Evolutionary conservation across 2,329 filamentous ascomycete species (phyloP).

Genomic region (Pseudogymnoascus sp.): DNA sequence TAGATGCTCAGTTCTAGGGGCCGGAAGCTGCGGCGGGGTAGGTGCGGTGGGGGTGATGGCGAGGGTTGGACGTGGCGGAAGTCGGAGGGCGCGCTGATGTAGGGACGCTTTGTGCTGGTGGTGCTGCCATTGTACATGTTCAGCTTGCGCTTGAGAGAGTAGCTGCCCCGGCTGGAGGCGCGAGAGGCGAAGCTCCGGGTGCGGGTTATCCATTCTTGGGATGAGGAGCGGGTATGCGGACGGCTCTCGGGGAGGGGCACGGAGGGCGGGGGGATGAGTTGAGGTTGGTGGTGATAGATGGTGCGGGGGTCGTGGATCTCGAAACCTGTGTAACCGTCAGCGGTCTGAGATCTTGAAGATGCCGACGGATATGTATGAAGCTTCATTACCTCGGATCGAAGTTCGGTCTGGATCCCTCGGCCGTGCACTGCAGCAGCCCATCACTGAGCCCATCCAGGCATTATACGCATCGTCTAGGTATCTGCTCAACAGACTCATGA

Average conservation of each 20-base stretch:
- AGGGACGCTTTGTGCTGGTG: conserved; percentile 36
- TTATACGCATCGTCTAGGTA: conserved; percentile 30
- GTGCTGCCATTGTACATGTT: conserved; percentile 40
- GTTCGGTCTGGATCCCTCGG: conserved; percentile 17
- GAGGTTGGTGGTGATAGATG: conserved; percentile 37
- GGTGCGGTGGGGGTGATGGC: conserved; percentile 12
- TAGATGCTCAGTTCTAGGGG: conserved; percentile 54
- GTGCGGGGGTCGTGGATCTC: conserved; percentile 30
- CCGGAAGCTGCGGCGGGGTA: conserved; percentile 37
- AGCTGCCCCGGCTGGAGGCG: conserved; percentile 38
- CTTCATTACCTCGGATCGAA: conserved; percentile 25
- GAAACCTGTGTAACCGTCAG: conserved; percentile 23
- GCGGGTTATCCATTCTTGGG: conserved; percentile 29
- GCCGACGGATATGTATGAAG: background rate
- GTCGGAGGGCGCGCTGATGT: conserved; percentile 53
- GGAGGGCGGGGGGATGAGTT: conserved; percentile 32
- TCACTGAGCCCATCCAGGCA: conserved; percentile 24
- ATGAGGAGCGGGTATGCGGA: conserved; percentile 26
- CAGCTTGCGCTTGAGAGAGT: conserved; percentile 39
- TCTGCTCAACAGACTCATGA: conserved; percentile 29
- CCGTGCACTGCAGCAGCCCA: conserved; percentile 26
- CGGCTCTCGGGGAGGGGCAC: conserved; percentile 26
- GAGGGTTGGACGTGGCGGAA: conserved; percentile 50
- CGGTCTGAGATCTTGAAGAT: background rate
- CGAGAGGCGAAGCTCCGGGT: conserved; percentile 36